Conservation (phyloP, 2,329 filamentous ascomycete species). For the Graphilbum fragrans region DNA sequence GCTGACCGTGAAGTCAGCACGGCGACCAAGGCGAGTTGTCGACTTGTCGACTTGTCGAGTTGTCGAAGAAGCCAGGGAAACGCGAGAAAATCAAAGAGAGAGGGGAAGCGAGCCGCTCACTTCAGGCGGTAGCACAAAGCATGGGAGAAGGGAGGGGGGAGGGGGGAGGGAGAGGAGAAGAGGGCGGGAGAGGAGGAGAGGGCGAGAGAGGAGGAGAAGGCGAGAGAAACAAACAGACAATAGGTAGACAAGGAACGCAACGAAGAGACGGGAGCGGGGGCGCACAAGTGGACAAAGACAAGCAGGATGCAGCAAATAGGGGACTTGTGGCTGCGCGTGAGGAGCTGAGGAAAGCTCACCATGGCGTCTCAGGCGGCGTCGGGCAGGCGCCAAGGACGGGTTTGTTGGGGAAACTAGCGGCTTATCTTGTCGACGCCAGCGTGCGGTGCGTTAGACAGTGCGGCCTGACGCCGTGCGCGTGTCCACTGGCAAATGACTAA, state of each 20-base stretch:
- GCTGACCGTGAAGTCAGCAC: no score
- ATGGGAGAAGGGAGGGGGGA: not conserved
- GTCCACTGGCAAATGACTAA: no score
- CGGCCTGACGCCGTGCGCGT: no score
- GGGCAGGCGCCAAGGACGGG: no score
- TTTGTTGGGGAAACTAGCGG: conserved; percentile 3
- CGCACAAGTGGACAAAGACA: not conserved
- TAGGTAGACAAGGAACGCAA: no score
- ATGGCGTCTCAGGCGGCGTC: no score
- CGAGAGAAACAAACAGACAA: not conserved
- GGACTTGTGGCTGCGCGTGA: no score
- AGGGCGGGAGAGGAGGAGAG: not conserved
- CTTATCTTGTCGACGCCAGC: not conserved
- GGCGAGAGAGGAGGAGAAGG: not conserved
- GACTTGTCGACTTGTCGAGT: no score
- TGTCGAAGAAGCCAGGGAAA: not conserved
- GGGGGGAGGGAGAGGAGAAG: not conserved
- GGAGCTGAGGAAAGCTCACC: no score
- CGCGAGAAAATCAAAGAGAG: not conserved
- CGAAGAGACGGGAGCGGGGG: not conserved
- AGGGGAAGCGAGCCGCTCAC: not conserved
- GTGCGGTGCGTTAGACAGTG: not conserved
- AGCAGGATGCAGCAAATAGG: conserved; percentile 1
- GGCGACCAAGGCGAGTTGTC: no score
- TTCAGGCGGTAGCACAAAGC: no score